Percentiles rank a stretch among this genome's conserved stretches.
Evolutionary conservation across 2,329 filamentous ascomycete species (phyloP).

Genomic region (Epichloe uncinata): DNA sequence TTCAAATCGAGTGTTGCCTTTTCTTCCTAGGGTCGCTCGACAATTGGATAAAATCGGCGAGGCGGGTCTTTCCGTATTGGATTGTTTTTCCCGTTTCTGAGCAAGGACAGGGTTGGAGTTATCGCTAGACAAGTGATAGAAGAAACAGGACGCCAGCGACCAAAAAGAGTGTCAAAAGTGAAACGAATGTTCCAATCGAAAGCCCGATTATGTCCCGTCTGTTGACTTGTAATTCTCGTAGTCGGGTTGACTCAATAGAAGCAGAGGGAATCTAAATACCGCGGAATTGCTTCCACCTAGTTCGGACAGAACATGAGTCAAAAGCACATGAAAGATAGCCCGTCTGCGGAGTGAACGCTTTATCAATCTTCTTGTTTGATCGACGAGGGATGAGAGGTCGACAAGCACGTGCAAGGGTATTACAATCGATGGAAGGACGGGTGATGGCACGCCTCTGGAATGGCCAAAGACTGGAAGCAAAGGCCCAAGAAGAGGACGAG

Average conservation of each 20-base stretch:
- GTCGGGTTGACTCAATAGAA: conserved; percentile 12
- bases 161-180: conserved; percentile 17
- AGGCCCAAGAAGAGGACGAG: conserved; percentile 10
- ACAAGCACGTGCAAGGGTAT: conserved; percentile 11
- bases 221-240: not conserved
- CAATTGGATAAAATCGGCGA: not conserved
- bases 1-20: not conserved
- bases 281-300: conserved; percentile 15
- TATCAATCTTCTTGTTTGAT: not conserved
- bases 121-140: conserved; percentile 21
- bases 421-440: conserved; percentile 14
- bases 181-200: conserved; percentile 27
- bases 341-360: not conserved
- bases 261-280: conserved; percentile 20
- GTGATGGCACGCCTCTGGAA: conserved; percentile 14
- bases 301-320: conserved; percentile 18
- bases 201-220: not conserved
- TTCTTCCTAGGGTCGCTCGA: not conserved
- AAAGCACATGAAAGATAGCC: conserved; percentile 5
- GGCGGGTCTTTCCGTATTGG: not conserved
- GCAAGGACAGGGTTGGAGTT: conserved; percentile 8
- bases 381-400: not conserved
- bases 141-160: conserved; percentile 44
- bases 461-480: conserved; percentile 6
- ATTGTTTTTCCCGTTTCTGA: not conserved